Conservation (phyloP, 805 yeast genomes). For the Kodamaea hsintzibuensis region DNA sequence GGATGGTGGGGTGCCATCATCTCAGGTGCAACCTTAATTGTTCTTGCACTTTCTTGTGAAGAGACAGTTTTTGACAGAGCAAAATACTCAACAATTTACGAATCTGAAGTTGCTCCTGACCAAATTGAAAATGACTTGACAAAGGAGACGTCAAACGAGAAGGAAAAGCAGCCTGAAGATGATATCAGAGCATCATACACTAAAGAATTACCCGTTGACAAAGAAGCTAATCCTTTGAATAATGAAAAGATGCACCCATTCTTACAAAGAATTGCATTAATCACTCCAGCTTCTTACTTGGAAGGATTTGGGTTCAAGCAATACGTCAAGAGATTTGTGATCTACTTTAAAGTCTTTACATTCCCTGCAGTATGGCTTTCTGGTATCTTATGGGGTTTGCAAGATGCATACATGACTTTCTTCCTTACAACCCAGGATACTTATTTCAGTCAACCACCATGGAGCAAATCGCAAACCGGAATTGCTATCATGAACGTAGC, state of each 20-base stretch:
- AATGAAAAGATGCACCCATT: constrained; percentile 12
- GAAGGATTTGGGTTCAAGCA: constrained; percentile 42
- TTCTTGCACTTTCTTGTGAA: constrained; percentile 50
- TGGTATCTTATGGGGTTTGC: constrained; percentile 42
- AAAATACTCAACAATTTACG: constrained; percentile 19
- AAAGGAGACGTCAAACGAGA: background rate
- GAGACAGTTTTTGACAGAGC: constrained; percentile 51
- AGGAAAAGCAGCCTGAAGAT: background rate
- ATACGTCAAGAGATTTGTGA: constrained; percentile 36
- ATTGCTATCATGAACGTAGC: constrained; percentile 44
- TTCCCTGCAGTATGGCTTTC: constrained; percentile 40
- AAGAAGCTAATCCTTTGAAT: background rate
- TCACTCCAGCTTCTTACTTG: constrained; percentile 37
- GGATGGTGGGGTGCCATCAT: constrained; percentile 49
- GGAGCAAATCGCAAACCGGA: constrained; percentile 33
- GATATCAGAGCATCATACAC: background rate
- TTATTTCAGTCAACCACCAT: constrained; percentile 35
- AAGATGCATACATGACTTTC: constrained; percentile 40
- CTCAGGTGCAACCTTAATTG: constrained; percentile 42
- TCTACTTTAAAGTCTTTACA: constrained; percentile 33
- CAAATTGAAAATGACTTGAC: background rate
- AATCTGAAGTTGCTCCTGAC: constrained; percentile 6
- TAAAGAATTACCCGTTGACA: background rate
- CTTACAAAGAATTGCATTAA: constrained; percentile 26
- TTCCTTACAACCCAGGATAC: constrained; percentile 42